Conservation (phyloP, 2,329 filamentous ascomycete genomes). For the Sporothrix curviconia region DNA sequence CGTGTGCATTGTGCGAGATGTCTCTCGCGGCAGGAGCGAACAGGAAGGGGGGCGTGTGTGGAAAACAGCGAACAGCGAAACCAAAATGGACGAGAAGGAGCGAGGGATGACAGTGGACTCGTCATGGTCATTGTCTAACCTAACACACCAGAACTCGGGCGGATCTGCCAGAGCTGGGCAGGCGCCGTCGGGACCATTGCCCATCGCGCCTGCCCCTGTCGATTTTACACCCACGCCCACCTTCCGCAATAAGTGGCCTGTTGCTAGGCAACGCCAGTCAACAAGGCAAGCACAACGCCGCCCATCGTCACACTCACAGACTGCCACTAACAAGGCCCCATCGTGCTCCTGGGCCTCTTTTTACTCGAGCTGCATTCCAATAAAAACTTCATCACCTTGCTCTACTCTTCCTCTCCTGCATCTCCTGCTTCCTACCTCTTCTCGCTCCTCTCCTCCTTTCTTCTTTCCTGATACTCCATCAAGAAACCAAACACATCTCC, state of each 20-base stretch:
- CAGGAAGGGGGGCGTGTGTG: neutral
- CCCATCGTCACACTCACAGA: constrained; percentile 13
- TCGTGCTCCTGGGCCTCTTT: neutral
- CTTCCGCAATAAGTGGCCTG: neutral
- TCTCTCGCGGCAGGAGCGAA: no score
- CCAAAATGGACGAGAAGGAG: neutral
- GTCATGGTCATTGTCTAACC: neutral
- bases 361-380: constrained; percentile 17
- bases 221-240: neutral
- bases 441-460: neutral
- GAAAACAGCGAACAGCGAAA: neutral
- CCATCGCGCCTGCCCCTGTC: neutral
- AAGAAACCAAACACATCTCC: neutral
- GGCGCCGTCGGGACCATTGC: neutral
- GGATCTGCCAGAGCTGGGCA: constrained; percentile 3
- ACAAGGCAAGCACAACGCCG: constrained; percentile 11
- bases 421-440: neutral
- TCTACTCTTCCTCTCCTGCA: neutral
- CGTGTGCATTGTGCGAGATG: constrained; percentile 2
- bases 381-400: constrained; percentile 16
- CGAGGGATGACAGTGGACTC: neutral
- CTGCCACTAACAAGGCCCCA: neutral
- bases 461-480: neutral
- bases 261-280: constrained; percentile 22
- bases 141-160: constrained; percentile 1